Conservation (phyloP, 495 filamentous ascomycete genomes). For the Penicillium nucicola region DNA sequence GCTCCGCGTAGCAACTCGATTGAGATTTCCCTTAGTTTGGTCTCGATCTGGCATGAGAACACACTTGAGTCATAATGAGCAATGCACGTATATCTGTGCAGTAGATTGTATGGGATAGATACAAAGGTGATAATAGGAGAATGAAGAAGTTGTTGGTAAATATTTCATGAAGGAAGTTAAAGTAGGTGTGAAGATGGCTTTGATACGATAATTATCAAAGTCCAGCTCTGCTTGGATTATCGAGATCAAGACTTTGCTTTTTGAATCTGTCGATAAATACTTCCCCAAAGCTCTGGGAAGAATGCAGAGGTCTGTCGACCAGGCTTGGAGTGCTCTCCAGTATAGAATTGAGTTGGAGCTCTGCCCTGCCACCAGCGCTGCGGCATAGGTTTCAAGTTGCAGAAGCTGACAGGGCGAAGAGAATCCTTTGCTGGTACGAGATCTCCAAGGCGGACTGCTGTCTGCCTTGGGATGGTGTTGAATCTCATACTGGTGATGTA, state of each 20-base stretch:
- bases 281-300: slow-evolving; percentile 42
- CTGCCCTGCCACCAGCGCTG: slow-evolving; percentile 33
- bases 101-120: too few relatives aligned
- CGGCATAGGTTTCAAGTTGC: slow-evolving; percentile 29
- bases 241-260: slow-evolving; percentile 3
- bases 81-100: too few relatives aligned
- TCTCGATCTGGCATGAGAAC: too few relatives aligned
- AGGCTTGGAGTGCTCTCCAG: slow-evolving; percentile 29
- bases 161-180: neutral
- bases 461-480: slow-evolving; percentile 39
- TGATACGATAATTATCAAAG: neutral
- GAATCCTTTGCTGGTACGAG: slow-evolving; percentile 28
- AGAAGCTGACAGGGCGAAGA: slow-evolving; percentile 39
- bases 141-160: too few relatives aligned
- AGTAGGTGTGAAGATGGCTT: neutral
- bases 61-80: too few relatives aligned
- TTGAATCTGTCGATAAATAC: slow-evolving; percentile 38
- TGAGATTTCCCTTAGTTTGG: too few relatives aligned
- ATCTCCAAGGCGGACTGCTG: slow-evolving; percentile 38
- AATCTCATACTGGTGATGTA: slow-evolving; percentile 71
- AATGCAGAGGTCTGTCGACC: slow-evolving; percentile 35
- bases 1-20: too few relatives aligned
- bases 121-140: too few relatives aligned
- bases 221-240: neutral
- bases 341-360: slow-evolving; percentile 32